Evolutionary conservation across 148 eudicot genomes (phyloP), one percentile per base, ranked within the genome.

Genomic region (Cornus kousa): DNA sequence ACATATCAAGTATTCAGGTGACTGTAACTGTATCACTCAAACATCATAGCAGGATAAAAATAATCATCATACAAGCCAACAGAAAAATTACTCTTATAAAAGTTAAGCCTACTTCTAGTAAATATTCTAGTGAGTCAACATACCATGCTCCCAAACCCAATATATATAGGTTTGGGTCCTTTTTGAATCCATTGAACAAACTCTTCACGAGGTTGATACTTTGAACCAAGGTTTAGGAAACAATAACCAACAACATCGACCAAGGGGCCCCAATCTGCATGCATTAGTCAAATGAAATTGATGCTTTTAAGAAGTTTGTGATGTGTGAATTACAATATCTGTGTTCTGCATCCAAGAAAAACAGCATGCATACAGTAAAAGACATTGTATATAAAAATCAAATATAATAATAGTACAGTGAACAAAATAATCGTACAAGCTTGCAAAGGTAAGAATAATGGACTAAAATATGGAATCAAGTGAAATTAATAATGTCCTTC

Each of bases 71-170:
- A 22, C 7, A 22, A 62, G 53, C 68, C 40, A 14, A 75, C 1
- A 80, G 33, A 71, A 33, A 24, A 20, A 13, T 37, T 50, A 2
- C 39, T 48, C 23, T 4, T 17, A 35, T 0, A 32, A 50, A 48
- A 14, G 35, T 16, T 32, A 19, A 37, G 35, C 20, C 9, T 64
- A 64, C 62, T 71, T 32, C 14, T 4, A 68, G 17, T 28, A 28
- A 70, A 55, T 60, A 32, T 24, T 48, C 57, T 11, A 7, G 62
- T 71, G 35, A 76, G 46, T 35, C 46, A 3, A 76, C 87, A 65
- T 92, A 96, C 99, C 99, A 96, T 96, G 93, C 99, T 96, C 75
- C 99, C 99, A 83, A 96, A 96, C 31, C 99, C 97, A 46, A 94
- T 90, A 77, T 96, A 96, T 79, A 96, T 84, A 37, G 98, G 99